Percentiles rank a stretch among this genome's conserved stretches.
These are phyloP conservation scores for Fomitopsis schrenkii DNA, from an alignment of 1,284 basidiomycete genomes.

Conservation along the genomic window DNA sequence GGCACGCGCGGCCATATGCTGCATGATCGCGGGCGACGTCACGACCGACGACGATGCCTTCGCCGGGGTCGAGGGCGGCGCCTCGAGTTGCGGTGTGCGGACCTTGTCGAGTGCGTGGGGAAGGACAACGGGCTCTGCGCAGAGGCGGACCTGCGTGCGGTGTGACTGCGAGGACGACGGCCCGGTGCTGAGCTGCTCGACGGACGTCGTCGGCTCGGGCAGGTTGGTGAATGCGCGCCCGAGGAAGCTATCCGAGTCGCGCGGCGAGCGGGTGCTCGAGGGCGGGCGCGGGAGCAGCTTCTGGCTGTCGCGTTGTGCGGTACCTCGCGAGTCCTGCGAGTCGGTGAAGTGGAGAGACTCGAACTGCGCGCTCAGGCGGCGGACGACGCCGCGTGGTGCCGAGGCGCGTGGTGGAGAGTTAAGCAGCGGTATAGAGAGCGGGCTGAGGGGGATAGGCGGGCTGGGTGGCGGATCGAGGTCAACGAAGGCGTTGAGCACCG, in stretches of 20 bases:
- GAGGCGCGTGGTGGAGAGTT: background rate
- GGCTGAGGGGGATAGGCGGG: background rate
- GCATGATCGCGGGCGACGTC: background rate
- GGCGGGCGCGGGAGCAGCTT: background rate
- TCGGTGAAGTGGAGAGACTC: background rate
- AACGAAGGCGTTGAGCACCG: background rate
- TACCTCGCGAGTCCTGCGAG: background rate
- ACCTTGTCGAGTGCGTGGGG: conserved; percentile 4
- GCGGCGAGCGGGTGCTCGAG: conserved; percentile 5
- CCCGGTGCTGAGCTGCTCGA: conserved; percentile 11
- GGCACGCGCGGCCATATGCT: background rate
- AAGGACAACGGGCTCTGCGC: conserved; percentile 10
- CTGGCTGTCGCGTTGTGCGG: background rate
- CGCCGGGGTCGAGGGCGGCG: background rate
- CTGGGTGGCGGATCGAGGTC: background rate
- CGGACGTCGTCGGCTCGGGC: conserved; percentile 18
- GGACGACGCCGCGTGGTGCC: background rate
- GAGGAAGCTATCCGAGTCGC: conserved; percentile 23
- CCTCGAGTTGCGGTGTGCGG: conserved; percentile 4
- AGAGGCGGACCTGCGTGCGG: conserved; percentile 13
- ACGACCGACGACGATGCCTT: background rate
- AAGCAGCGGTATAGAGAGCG: background rate
- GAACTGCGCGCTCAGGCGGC: background rate
- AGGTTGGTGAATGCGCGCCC: conserved; percentile 21
- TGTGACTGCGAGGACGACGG: conserved; percentile 23